Evolutionary conservation across 108 stramenopile genomes (phyloP).

Genomic region (Mayamaea pseudoterrestris): DNA sequence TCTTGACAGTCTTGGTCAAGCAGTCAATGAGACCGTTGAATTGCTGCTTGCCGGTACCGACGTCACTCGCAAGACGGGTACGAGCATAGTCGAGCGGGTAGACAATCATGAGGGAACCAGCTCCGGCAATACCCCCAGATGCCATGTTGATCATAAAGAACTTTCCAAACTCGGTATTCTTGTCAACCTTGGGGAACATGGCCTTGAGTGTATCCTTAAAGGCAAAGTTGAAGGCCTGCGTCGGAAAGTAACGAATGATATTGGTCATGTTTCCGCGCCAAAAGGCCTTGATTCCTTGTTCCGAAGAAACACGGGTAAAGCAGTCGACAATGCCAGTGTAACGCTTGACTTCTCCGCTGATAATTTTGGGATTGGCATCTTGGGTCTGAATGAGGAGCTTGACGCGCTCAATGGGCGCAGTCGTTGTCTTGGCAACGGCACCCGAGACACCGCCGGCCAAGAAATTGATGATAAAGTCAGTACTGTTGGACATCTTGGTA

Average conservation of each 20-base stretch:
- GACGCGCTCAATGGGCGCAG: conserved; percentile 98
- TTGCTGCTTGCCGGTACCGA: conserved; percentile 87
- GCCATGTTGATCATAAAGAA: conserved; percentile 97
- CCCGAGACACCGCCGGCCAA: conserved; percentile 89
- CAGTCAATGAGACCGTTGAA: conserved; percentile 98
- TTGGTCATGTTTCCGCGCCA: conserved; percentile 99
- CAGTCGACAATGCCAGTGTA: conserved; percentile 95
- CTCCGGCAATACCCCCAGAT: conserved; percentile 95
- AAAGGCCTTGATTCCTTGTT: conserved; percentile 87
- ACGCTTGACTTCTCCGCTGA: conserved; percentile 86
- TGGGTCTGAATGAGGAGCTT: conserved; percentile 98
- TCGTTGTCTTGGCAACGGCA: conserved; percentile 91
- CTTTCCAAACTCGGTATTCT: conserved; percentile 89
- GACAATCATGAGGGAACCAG: conserved; percentile 91
- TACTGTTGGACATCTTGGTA: conserved; percentile 23
- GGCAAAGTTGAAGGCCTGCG: conserved; percentile 99
- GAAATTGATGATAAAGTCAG: conserved; percentile 81
- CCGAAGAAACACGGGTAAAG: conserved; percentile 87
- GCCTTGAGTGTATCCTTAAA: conserved; percentile 97
- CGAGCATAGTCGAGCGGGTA: conserved; percentile 99
- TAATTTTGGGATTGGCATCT: conserved; percentile 95
- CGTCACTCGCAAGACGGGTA: conserved; percentile 97
- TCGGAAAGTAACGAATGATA: conserved; percentile 98
- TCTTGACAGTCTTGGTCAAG: conserved; percentile 82
- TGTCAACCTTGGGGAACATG: conserved; percentile 94